Conservation (phyloP, 352 stramenopile species). For the Plasmopara halstedii region DNA sequence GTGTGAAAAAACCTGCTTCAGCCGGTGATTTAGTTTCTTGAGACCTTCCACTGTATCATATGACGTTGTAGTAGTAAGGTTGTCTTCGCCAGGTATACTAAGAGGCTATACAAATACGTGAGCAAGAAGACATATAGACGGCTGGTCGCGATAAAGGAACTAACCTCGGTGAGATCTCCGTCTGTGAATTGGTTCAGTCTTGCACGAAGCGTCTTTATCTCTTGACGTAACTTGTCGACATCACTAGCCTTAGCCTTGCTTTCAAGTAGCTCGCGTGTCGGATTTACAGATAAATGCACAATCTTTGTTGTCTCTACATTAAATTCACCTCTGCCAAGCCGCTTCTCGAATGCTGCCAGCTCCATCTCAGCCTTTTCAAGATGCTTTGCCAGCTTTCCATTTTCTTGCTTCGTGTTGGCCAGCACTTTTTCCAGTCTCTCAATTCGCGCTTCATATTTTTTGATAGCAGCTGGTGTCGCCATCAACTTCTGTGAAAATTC, state of each 20-base stretch:
- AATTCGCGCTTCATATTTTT: constrained; percentile 45
- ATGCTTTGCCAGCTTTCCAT: constrained; percentile 41
- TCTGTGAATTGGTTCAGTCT: constrained; percentile 33
- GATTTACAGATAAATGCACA: constrained; percentile 80
- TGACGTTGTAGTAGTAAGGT: constrained; percentile 69
- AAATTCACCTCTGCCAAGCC: constrained; percentile 65
- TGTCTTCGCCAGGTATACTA: constrained; percentile 13
- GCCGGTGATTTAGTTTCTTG: constrained; percentile 77
- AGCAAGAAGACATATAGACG: neutral
- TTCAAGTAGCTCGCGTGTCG: constrained; percentile 58
- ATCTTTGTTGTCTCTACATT: constrained; percentile 82
- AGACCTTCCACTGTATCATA: constrained; percentile 82
- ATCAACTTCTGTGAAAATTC: constrained; percentile 27
- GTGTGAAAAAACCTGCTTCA: constrained; percentile 84
- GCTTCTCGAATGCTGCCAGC: constrained; percentile 58
- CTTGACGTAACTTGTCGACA: constrained; percentile 35
- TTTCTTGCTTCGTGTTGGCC: constrained; percentile 32
- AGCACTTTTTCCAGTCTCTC: constrained; percentile 42
- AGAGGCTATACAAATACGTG: constrained; percentile 6
- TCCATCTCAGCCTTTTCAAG: constrained; percentile 62
- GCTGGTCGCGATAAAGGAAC: neutral
- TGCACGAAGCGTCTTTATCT: constrained; percentile 45
- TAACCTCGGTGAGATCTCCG: constrained; percentile 25
- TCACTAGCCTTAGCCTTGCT: constrained; percentile 31
- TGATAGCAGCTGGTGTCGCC: constrained; percentile 30